Percentiles rank a stretch among this genome's conserved stretches.
Evolutionary conservation across 2,329 filamentous ascomycete species (phyloP).

Genomic region (Aspergillus awamori): DNA sequence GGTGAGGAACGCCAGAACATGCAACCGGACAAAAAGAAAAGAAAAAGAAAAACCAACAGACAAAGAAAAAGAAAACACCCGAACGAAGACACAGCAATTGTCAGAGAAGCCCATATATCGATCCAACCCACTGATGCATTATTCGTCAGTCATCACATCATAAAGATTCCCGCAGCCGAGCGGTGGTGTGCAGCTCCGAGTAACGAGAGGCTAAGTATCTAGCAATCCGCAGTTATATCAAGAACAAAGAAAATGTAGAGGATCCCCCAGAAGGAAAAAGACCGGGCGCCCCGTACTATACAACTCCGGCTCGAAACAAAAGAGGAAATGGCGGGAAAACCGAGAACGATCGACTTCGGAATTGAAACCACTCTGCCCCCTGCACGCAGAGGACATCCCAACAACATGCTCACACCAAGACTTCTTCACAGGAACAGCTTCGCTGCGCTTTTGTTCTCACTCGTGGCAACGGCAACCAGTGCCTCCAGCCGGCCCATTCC

Average conservation of each 20-base stretch:
- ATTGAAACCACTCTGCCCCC: background rate
- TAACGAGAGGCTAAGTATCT: constrained; percentile 22
- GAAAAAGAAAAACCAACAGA: constrained; percentile 15
- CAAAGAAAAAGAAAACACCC: constrained; percentile 17
- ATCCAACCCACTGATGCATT: constrained; percentile 36
- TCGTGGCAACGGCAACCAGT: constrained; percentile 54
- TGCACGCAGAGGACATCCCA: background rate
- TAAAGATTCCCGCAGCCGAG: constrained; percentile 29
- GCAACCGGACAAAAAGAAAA: constrained; percentile 20
- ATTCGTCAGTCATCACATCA: constrained; percentile 44
- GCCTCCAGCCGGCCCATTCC: constrained; percentile 54
- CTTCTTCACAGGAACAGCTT: constrained; percentile 35
- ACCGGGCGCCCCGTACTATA: constrained; percentile 21
- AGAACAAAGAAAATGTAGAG: constrained; percentile 17
- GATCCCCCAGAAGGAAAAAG: constrained; percentile 13
- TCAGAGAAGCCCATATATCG: constrained; percentile 24
- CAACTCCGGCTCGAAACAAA: constrained; percentile 20
- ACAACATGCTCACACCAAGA: background rate
- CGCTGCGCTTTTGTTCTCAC: constrained; percentile 45
- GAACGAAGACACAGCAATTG: constrained; percentile 19
- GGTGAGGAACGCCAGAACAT: constrained; percentile 34
- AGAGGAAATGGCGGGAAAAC: constrained; percentile 10
- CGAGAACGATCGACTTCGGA: constrained; percentile 5
- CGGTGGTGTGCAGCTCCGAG: constrained; percentile 20
- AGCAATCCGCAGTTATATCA: constrained; percentile 21